A percentile compares a stretch with the other conserved stretches of the same genome.
phyloP scores from a whole-genome alignment of 2,329 filamentous ascomycete species.

The Cyphellophora attinorum region DNA sequence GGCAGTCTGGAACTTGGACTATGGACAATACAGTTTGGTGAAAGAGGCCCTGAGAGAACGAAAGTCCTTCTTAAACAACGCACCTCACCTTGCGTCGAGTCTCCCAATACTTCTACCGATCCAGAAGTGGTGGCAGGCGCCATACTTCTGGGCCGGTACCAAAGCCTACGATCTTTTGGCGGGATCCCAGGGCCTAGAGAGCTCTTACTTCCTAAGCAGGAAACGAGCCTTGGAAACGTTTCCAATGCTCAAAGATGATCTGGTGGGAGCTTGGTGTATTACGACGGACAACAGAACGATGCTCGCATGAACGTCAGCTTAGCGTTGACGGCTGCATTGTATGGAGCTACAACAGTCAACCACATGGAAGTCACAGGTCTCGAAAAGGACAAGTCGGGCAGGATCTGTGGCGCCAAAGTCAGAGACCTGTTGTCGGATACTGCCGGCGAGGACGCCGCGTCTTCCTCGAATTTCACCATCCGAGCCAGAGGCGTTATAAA shows the following conservation, averaged over 20 bases:
- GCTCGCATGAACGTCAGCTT: constrained; percentile 86
- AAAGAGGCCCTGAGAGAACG: constrained; percentile 73
- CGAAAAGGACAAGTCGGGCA: constrained; percentile 63
- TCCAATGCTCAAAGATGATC: constrained; percentile 74
- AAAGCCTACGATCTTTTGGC: constrained; percentile 82
- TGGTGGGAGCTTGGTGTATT: constrained; percentile 82
- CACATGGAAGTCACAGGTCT: constrained; percentile 72
- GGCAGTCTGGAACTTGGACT: constrained; percentile 76
- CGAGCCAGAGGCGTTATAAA: constrained; percentile 77
- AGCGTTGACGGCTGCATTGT: constrained; percentile 80
- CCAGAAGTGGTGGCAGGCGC: constrained; percentile 77
- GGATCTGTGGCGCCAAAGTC: constrained; percentile 62
- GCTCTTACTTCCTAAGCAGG: constrained; percentile 76
- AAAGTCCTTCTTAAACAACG: constrained; percentile 73
- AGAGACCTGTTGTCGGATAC: constrained; percentile 60
- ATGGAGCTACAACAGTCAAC: constrained; percentile 73
- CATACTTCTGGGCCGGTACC: constrained; percentile 60
- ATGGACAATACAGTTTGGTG: constrained; percentile 67
- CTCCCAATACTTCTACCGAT: constrained; percentile 76
- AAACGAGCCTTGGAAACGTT: constrained; percentile 81
- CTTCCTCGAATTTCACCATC: constrained; percentile 51
- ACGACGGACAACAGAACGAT: constrained; percentile 86
- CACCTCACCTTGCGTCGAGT: constrained; percentile 70
- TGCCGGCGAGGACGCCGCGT: constrained; percentile 48
- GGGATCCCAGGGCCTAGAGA: constrained; percentile 78